These are phyloP conservation scores for Vitis hybrid DNA, from an alignment of 177 flowering plant species.

Conservation along the genomic window DNA sequence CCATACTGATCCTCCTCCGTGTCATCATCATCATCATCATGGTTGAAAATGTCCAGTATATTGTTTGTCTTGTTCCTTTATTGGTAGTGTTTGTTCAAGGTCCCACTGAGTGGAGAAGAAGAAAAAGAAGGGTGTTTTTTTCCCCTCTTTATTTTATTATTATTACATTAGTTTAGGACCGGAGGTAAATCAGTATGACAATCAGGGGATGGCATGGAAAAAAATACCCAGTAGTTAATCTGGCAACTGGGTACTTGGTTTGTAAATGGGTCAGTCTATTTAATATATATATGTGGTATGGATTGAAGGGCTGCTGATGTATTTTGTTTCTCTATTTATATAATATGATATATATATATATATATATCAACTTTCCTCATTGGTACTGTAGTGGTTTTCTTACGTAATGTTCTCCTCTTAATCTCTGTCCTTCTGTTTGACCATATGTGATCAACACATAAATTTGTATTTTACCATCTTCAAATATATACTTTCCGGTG, in stretches of 20 bases:
- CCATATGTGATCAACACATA: no score
- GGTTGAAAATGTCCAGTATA: background rate
- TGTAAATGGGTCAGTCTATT: background rate
- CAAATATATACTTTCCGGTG: no score
- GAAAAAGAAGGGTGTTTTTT: background rate
- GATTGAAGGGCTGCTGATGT: background rate
- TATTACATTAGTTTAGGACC: background rate
- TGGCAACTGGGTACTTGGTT: background rate
- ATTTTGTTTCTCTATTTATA: no score
- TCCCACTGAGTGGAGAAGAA: constrained; percentile 10
- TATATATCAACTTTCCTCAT: no score
- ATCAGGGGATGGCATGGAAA: background rate
- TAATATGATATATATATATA: no score
- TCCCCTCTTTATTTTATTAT: background rate
- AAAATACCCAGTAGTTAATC: background rate
- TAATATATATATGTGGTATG: background rate
- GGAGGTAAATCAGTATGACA: background rate
- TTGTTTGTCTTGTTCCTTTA: background rate
- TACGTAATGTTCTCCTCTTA: background rate
- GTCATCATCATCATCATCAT: constrained; percentile 1
- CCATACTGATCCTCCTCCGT: constrained; percentile 30
- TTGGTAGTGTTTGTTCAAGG: constrained; percentile 10
- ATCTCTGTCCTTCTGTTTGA: background rate
- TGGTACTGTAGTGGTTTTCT: background rate
- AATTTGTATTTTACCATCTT: no score